Evolutionary conservation across 148 eudicot species (phyloP).

Genomic region (Cornus suecica): DNA sequence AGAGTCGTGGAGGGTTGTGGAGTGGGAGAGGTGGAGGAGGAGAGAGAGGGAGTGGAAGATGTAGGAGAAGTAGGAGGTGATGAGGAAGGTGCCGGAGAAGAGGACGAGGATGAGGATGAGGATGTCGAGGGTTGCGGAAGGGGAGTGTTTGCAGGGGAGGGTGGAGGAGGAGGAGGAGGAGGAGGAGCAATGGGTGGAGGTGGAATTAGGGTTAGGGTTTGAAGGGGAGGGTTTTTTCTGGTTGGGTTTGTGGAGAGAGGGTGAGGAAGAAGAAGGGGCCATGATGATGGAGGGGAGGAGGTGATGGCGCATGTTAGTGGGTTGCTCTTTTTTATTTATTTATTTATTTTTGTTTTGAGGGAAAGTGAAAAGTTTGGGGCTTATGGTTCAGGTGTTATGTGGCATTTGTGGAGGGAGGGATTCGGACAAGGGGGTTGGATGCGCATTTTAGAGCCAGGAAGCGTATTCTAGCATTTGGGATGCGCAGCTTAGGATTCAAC

Average conservation of each 20-base stretch:
- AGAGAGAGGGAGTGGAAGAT: constrained; percentile 59
- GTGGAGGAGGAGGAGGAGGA: background rate
- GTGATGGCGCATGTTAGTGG: constrained; percentile 32
- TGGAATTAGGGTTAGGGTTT: constrained; percentile 22
- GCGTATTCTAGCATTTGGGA: background rate
- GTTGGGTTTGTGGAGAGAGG: constrained; percentile 15
- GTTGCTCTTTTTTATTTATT: background rate
- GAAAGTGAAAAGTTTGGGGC: background rate
- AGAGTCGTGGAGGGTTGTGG: constrained; percentile 15
- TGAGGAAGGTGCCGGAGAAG: constrained; percentile 67
- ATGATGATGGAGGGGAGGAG: constrained; percentile 23
- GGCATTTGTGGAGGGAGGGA: background rate
- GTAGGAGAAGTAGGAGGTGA: constrained; percentile 63
- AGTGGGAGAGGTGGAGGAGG: constrained; percentile 30
- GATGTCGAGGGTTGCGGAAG: constrained; percentile 73
- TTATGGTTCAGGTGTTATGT: background rate
- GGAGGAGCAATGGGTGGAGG: constrained; percentile 13
- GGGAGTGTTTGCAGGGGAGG: constrained; percentile 49
- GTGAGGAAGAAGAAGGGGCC: constrained; percentile 21
- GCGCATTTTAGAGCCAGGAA: background rate
- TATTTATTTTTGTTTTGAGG: background rate
- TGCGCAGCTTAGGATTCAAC: too few species aligned
- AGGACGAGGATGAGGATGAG: constrained; percentile 69
- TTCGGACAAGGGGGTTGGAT: background rate
- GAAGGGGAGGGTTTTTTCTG: constrained; percentile 16